Conservation (phyloP, 2,329 filamentous ascomycete genomes). For the Bipolaris cookei region DNA sequence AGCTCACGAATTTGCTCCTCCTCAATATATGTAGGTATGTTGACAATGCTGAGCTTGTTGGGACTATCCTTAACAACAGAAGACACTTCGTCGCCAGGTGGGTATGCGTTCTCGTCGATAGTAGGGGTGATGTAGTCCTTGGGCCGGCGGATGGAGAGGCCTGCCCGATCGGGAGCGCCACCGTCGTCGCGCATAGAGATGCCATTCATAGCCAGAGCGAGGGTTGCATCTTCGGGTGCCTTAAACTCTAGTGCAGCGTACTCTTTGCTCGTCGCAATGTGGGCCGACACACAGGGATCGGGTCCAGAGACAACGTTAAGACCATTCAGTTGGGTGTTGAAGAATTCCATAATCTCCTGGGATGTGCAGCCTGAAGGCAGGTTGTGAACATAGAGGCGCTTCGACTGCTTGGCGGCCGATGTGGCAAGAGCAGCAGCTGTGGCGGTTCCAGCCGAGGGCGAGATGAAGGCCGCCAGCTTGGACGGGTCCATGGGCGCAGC, state of each 20-base stretch:
- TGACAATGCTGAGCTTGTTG: slow-evolving; percentile 92
- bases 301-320: slow-evolving; percentile 84
- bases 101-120: slow-evolving; percentile 65
- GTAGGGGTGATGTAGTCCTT: slow-evolving; percentile 97
- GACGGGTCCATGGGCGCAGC: slow-evolving; percentile 95
- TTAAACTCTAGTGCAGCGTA: slow-evolving; percentile 95
- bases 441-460: slow-evolving; percentile 75
- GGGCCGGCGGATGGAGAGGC: slow-evolving; percentile 80
- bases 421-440: slow-evolving; percentile 85
- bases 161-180: slow-evolving; percentile 56
- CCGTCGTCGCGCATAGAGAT: slow-evolving; percentile 78
- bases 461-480: slow-evolving; percentile 94
- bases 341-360: slow-evolving; percentile 79
- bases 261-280: slow-evolving; percentile 76
- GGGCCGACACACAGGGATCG: slow-evolving; percentile 84
- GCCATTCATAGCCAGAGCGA: slow-evolving; percentile 87
- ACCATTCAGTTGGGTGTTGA: slow-evolving; percentile 97
- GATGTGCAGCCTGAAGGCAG: slow-evolving; percentile 75
- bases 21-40: slow-evolving; percentile 84
- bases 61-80: slow-evolving; percentile 86
- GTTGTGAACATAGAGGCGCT: slow-evolving; percentile 88
- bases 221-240: slow-evolving; percentile 82
- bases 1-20: slow-evolving; percentile 94
- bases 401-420: slow-evolving; percentile 90
- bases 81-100: slow-evolving; percentile 74